A percentile compares a stretch with the other conserved stretches of the same genome.
Evolutionary conservation across 2,329 filamentous ascomycete genomes (phyloP).

Genomic region (Colletotrichum sp.): DNA sequence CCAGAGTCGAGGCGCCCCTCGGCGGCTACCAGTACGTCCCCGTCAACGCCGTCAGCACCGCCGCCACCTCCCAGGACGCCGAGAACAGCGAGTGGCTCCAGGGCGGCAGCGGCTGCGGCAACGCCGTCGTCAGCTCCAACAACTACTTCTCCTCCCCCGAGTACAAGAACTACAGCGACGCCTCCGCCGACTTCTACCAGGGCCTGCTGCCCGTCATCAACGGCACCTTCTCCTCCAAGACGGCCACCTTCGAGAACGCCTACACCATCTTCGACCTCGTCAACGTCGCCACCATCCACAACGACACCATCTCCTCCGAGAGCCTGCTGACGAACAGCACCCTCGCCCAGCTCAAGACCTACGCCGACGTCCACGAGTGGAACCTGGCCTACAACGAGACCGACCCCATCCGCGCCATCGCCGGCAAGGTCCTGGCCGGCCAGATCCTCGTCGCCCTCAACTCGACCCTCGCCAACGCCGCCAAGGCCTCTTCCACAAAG

Average conservation of each 20-base stretch:
- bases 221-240: conserved; percentile 48
- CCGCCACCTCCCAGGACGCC: conserved; percentile 57
- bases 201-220: conserved; percentile 59
- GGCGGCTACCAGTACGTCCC: conserved; percentile 86
- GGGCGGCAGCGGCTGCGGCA: conserved; percentile 61
- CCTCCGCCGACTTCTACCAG: conserved; percentile 66
- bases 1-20: conserved; percentile 69
- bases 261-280: conserved; percentile 68
- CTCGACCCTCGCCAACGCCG: conserved; percentile 44
- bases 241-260: conserved; percentile 62
- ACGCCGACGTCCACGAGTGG: conserved; percentile 83
- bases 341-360: conserved; percentile 68
- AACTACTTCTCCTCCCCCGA: conserved; percentile 54
- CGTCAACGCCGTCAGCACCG: conserved; percentile 64
- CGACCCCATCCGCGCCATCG: conserved; percentile 66
- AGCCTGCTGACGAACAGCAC: conserved; percentile 64
- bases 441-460: conserved; percentile 60
- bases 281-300: conserved; percentile 66
- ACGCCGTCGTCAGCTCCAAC: conserved; percentile 59
- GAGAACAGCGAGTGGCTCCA: conserved; percentile 65
- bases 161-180: conserved; percentile 47
- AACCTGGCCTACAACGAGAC: conserved; percentile 81
- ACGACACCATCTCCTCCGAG: conserved; percentile 60
- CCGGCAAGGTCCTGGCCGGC: conserved; percentile 61
- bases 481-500: conserved; percentile 47